Percentiles rank a stretch among this genome's conserved stretches.
Conservation (phyloP, 768 basidiomycete genomes). For the Crucibulum laeve region DNA sequence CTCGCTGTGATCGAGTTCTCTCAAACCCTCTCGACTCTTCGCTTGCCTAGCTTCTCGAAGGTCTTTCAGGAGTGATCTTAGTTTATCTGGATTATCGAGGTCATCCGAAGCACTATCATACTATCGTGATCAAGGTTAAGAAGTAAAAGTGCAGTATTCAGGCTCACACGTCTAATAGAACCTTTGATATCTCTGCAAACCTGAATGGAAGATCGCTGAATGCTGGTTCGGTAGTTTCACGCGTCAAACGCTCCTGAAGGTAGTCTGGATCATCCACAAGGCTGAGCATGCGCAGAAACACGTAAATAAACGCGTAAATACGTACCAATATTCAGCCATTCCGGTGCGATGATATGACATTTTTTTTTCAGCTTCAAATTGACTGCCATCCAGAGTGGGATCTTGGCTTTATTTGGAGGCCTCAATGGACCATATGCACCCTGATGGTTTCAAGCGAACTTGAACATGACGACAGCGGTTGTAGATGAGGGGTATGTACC, state of each 20-base stretch:
- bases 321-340: slow-evolving; percentile 86
- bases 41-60: slow-evolving; percentile 95
- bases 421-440: slow-evolving; percentile 91
- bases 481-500: slow-evolving; percentile 35
- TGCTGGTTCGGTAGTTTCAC: slow-evolving; percentile 67
- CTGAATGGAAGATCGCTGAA: slow-evolving; percentile 85
- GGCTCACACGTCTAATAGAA: slow-evolving; percentile 87
- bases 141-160: neutral
- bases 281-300: neutral
- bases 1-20: slow-evolving; percentile 75
- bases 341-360: slow-evolving; percentile 87
- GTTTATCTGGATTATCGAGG: slow-evolving; percentile 75
- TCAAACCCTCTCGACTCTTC: slow-evolving; percentile 84
- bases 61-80: slow-evolving; percentile 86
- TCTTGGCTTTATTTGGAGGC: slow-evolving; percentile 76
- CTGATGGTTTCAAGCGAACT: slow-evolving; percentile 30
- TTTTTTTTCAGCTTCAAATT: slow-evolving; percentile 94
- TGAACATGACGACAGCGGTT: neutral
- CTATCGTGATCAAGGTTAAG: neutral
- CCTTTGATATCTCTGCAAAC: slow-evolving; percentile 87
- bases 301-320: slow-evolving; percentile 2
- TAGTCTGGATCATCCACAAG: slow-evolving; percentile 52
- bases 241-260: slow-evolving; percentile 66
- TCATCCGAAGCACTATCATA: slow-evolving; percentile 81
- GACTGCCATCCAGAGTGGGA: slow-evolving; percentile 96